A percentile compares a stretch with the other conserved stretches of the same genome.
These are phyloP conservation scores for Penicillium dipodomyicola DNA, from an alignment of 495 filamentous ascomycete genomes.

Conservation along the genomic window DNA sequence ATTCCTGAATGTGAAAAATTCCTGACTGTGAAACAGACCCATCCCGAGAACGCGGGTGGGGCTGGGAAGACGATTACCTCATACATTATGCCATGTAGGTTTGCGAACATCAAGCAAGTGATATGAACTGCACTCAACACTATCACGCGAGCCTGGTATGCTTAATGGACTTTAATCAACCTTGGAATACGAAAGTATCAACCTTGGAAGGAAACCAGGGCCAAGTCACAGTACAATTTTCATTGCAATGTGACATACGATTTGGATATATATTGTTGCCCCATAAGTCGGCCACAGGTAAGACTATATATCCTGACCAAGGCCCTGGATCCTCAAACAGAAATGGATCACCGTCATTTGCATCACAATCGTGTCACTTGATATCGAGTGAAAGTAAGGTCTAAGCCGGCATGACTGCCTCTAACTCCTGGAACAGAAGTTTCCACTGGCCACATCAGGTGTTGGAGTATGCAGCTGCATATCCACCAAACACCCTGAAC, in stretches of 20 bases:
- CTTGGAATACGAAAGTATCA: background rate
- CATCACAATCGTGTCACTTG: constrained; percentile 1
- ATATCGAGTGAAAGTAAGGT: background rate
- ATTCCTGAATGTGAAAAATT: too few species aligned
- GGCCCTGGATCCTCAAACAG: background rate
- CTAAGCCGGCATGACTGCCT: background rate
- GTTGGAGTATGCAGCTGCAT: background rate
- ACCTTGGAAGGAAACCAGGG: background rate
- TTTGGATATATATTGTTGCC: background rate
- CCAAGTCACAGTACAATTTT: background rate
- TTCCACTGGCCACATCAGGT: background rate
- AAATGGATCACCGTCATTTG: background rate
- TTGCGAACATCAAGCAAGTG: background rate
- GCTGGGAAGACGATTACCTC: too few species aligned
- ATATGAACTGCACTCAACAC: background rate
- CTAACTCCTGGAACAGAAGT: background rate
- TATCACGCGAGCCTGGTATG: background rate
- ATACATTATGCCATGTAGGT: background rate
- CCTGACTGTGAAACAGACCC: too few species aligned
- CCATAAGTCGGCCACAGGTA: background rate
- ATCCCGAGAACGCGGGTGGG: too few species aligned
- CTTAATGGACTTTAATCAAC: background rate
- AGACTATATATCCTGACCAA: background rate
- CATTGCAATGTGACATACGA: background rate
- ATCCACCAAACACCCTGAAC: background rate